phyloP scores from a whole-genome alignment of 108 stramenopile genomes.

The Nitzschia putrida region DNA sequence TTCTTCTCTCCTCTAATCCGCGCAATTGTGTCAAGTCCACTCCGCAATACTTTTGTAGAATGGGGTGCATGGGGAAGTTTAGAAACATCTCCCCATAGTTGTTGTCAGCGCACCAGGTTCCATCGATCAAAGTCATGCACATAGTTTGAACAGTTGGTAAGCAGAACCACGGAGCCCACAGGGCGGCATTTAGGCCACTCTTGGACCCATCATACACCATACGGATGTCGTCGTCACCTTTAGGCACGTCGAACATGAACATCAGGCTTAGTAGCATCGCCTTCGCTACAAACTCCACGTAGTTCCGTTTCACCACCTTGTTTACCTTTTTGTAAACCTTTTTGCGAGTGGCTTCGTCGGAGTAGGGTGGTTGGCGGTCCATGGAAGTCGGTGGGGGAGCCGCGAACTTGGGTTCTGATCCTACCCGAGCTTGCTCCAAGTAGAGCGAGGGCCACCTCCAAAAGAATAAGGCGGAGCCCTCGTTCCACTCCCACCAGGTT shows the following conservation, averaged over 20 bases:
- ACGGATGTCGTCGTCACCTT: slow-evolving; percentile 49
- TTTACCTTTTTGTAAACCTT: background rate
- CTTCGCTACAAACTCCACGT: background rate
- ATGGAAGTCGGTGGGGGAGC: slow-evolving; percentile 1
- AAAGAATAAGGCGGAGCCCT: slow-evolving; percentile 31
- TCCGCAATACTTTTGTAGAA: slow-evolving; percentile 18
- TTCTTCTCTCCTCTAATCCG: slow-evolving; percentile 23
- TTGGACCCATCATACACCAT: slow-evolving; percentile 52
- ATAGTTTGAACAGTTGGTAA: slow-evolving; percentile 36
- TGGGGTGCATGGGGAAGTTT: slow-evolving; percentile 33
- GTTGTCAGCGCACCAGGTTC: slow-evolving; percentile 20
- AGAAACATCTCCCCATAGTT: slow-evolving; percentile 55
- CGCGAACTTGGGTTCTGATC: too few relatives aligned
- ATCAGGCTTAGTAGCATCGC: slow-evolving; percentile 12
- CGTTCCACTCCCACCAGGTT: slow-evolving; percentile 42
- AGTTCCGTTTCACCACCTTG: slow-evolving; percentile 1
- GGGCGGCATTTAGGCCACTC: slow-evolving; percentile 34
- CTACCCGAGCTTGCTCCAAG: slow-evolving; percentile 23
- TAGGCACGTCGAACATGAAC: slow-evolving; percentile 25
- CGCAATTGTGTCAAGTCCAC: slow-evolving; percentile 32
- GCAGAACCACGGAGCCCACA: slow-evolving; percentile 40
- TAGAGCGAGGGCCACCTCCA: slow-evolving; percentile 41
- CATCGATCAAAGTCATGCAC: slow-evolving; percentile 14
- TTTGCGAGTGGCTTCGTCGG: background rate
- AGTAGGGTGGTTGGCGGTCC: background rate